phyloP scores from a whole-genome alignment of 768 basidiomycete genomes.

The Butyriboletus loyo region DNA sequence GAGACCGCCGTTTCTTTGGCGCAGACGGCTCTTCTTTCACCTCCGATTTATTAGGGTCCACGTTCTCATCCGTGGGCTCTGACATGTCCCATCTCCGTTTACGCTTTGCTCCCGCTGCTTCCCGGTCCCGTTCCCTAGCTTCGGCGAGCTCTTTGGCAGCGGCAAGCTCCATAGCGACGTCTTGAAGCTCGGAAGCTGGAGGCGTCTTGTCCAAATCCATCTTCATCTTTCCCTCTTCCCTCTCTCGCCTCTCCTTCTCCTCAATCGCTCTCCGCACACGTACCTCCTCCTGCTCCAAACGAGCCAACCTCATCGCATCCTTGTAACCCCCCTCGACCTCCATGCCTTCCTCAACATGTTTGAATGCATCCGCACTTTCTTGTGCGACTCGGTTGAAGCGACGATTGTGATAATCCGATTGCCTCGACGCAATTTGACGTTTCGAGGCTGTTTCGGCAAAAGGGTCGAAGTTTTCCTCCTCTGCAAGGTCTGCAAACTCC shows the following conservation, averaged over 20 bases:
- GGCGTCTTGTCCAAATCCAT: constrained; percentile 93
- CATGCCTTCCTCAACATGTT: constrained; percentile 60
- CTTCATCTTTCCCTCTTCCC: constrained; percentile 69
- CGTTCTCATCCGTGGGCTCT: constrained; percentile 61
- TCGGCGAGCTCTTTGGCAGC: constrained; percentile 40
- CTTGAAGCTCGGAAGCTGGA: constrained; percentile 74
- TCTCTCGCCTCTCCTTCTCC: constrained; percentile 79
- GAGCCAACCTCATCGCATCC: constrained; percentile 89
- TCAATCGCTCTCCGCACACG: constrained; percentile 82
- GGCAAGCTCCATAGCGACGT: constrained; percentile 66
- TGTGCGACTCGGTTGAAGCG: constrained; percentile 83
- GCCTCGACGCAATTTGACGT: constrained; percentile 89
- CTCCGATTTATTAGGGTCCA: constrained; percentile 57
- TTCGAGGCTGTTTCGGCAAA: constrained; percentile 91
- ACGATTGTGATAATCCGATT: constrained; percentile 93
- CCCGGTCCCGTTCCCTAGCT: constrained; percentile 36
- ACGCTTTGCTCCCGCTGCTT: constrained; percentile 55
- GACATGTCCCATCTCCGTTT: constrained; percentile 80
- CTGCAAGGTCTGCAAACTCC: constrained; percentile 91
- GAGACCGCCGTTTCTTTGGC: constrained; percentile 88
- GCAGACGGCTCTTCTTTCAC: constrained; percentile 74
- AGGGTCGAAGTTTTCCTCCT: constrained; percentile 89
- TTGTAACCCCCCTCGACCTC: constrained; percentile 87
- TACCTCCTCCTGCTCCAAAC: constrained; percentile 90
- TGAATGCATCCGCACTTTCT: constrained; percentile 78